Conservation (phyloP, 495 filamentous ascomycete species). For the Aspergillus asperescens region DNA sequence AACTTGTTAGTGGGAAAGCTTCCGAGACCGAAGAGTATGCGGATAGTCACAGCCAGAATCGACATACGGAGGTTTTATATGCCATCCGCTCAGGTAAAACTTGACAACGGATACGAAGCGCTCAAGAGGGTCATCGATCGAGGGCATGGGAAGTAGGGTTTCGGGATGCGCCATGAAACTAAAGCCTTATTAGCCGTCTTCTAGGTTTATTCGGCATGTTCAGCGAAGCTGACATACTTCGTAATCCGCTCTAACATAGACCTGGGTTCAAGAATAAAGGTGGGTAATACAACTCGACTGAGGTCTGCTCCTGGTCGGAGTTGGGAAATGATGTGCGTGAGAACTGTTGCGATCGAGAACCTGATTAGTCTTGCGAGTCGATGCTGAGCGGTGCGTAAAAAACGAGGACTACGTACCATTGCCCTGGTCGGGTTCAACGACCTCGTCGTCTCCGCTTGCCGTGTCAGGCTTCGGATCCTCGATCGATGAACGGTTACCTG, state of each 20-base stretch:
- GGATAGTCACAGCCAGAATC: slow-evolving; percentile 4
- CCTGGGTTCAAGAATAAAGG: slow-evolving; percentile 94
- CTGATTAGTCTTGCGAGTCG: background rate
- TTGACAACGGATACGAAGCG: slow-evolving; percentile 93
- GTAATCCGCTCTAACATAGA: slow-evolving; percentile 99
- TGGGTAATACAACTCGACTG: slow-evolving; percentile 88
- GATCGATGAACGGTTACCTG: slow-evolving; percentile 51
- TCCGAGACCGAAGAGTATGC: background rate
- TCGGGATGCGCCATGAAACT: slow-evolving; percentile 99
- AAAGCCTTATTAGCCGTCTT: slow-evolving; percentile 1
- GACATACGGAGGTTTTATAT: slow-evolving; percentile 92
- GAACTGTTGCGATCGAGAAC: slow-evolving; percentile 41
- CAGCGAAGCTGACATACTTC: slow-evolving; percentile 56
- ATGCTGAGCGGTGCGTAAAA: background rate
- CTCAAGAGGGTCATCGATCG: slow-evolving; percentile 82
- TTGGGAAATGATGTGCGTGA: slow-evolving; percentile 95
- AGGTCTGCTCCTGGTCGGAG: slow-evolving; percentile 92
- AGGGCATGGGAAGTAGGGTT: slow-evolving; percentile 80
- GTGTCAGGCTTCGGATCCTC: slow-evolving; percentile 43
- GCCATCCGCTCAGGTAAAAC: slow-evolving; percentile 98
- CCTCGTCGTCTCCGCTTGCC: slow-evolving; percentile 61
- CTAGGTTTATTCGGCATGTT: too few relatives aligned
- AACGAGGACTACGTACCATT: slow-evolving; percentile 41
- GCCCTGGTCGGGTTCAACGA: slow-evolving; percentile 64
- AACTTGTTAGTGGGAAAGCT: slow-evolving; percentile 16